A percentile compares a stretch with the other conserved stretches of the same genome.
Conservation (phyloP, 495 filamentous ascomycete genomes). For the Trichoderma reesei region DNA sequence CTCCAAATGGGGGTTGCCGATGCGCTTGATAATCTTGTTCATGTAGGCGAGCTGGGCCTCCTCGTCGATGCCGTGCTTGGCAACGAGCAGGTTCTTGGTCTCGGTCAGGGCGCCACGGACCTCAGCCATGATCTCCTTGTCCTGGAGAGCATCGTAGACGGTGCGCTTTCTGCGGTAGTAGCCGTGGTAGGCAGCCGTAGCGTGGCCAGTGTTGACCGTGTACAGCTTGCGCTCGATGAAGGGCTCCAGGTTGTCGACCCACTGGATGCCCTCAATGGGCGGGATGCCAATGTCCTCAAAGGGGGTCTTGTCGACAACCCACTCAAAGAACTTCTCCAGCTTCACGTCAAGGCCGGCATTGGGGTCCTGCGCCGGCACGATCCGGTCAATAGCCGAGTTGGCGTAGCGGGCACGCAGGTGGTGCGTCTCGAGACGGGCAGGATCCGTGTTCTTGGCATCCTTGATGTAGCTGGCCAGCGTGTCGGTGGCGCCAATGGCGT, state of each 20-base stretch:
- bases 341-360: conserved; percentile 77
- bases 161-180: conserved; percentile 70
- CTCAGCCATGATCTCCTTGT: conserved; percentile 55
- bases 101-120: conserved; percentile 70
- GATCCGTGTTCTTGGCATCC: conserved; percentile 51
- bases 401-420: conserved; percentile 68
- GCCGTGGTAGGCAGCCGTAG: conserved; percentile 94
- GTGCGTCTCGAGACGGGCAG: conserved; percentile 48
- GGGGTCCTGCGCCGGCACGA: conserved; percentile 79
- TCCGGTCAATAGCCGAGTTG: conserved; percentile 96
- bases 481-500: conserved; percentile 87
- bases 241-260: conserved; percentile 81
- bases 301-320: conserved; percentile 82
- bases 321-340: conserved; percentile 97
- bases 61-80: conserved; percentile 70
- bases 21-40: conserved; percentile 80
- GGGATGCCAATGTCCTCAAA: conserved; percentile 50
- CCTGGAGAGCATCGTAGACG: conserved; percentile 73
- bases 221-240: conserved; percentile 99
- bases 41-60: conserved; percentile 83
- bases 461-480: conserved; percentile 73
- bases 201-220: conserved; percentile 97
- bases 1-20: conserved; percentile 89
- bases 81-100: conserved; percentile 72
- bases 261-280: conserved; percentile 77